These are phyloP conservation scores for Plasmopara muralis DNA, from an alignment of 352 stramenopile genomes.

Conservation along the genomic window DNA sequence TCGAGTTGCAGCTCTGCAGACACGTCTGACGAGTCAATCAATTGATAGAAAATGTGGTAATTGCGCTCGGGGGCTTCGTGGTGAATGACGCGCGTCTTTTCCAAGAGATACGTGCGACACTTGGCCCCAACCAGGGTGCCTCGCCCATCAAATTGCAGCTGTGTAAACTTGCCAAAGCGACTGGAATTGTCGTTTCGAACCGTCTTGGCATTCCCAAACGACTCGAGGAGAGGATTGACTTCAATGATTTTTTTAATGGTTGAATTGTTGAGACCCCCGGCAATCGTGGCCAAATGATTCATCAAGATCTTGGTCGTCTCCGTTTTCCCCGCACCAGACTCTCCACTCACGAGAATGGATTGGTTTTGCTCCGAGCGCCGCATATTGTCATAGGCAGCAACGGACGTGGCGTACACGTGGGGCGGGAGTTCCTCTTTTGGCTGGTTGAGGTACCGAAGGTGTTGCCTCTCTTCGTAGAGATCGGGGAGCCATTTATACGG, in stretches of 20 bases:
- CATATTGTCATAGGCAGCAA: conserved; percentile 79
- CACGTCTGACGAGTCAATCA: conserved; percentile 51
- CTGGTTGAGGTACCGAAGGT: conserved; percentile 67
- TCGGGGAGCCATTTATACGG: conserved; percentile 91
- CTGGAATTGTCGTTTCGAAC: conserved; percentile 96
- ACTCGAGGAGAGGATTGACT: conserved; percentile 97
- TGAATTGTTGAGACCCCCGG: conserved; percentile 81
- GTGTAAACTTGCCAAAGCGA: conserved; percentile 97
- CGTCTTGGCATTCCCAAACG: conserved; percentile 97
- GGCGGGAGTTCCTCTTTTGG: conserved; percentile 72
- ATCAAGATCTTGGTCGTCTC: conserved; percentile 93
- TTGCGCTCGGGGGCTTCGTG: conserved; percentile 92
- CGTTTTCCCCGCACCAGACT: conserved; percentile 90
- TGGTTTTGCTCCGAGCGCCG: conserved; percentile 63
- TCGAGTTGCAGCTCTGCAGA: conserved; percentile 46
- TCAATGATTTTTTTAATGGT: conserved; percentile 96
- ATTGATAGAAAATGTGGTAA: conserved; percentile 97
- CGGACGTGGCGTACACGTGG: conserved; percentile 74
- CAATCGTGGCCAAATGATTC: conserved; percentile 81
- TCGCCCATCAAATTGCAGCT: conserved; percentile 88
- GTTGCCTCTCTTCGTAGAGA: conserved; percentile 77
- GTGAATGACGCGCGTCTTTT: conserved; percentile 95
- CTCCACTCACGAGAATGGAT: conserved; percentile 80
- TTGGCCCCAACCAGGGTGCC: conserved; percentile 88
- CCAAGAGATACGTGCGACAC: conserved; percentile 94